phyloP scores from a whole-genome alignment of 2,329 filamentous ascomycete species.

The Trichoderma breve region DNA sequence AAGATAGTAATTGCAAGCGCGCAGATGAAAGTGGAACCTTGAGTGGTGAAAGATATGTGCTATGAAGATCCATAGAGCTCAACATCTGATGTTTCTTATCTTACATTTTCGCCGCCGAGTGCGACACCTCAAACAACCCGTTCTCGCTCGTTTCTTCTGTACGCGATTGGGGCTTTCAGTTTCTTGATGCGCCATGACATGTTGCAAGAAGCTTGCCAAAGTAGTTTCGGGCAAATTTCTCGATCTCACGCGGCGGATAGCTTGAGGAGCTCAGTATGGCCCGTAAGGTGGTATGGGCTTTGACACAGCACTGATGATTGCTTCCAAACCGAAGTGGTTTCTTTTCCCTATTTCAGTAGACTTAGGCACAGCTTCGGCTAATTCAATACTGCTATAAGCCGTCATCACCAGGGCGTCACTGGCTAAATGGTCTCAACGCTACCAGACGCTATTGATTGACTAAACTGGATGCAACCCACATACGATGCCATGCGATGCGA shows the following conservation, averaged over 20 bases:
- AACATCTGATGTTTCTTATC: neutral
- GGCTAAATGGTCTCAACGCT: neutral
- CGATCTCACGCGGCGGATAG: neutral
- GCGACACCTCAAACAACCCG: constrained; percentile 4
- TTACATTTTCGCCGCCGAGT: constrained; percentile 13
- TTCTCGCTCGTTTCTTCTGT: neutral
- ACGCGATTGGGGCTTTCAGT: neutral
- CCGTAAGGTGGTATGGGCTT: neutral
- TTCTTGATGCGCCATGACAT: neutral
- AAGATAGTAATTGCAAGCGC: neutral
- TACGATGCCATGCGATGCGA: neutral
- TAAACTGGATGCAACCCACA: neutral
- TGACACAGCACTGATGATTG: neutral
- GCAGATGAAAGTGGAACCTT: neutral
- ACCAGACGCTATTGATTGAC: neutral
- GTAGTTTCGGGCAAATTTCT: neutral
- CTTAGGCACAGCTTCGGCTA: constrained; percentile 12
- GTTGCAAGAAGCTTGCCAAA: neutral
- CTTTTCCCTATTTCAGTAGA: neutral
- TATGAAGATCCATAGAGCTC: neutral
- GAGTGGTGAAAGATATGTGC: neutral
- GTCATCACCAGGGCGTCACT: neutral
- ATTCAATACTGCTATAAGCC: neutral
- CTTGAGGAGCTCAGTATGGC: neutral
- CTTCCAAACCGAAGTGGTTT: neutral